These are phyloP conservation scores for Darksidea phi DNA, from an alignment of 495 filamentous ascomycete genomes.

Conservation along the genomic window DNA sequence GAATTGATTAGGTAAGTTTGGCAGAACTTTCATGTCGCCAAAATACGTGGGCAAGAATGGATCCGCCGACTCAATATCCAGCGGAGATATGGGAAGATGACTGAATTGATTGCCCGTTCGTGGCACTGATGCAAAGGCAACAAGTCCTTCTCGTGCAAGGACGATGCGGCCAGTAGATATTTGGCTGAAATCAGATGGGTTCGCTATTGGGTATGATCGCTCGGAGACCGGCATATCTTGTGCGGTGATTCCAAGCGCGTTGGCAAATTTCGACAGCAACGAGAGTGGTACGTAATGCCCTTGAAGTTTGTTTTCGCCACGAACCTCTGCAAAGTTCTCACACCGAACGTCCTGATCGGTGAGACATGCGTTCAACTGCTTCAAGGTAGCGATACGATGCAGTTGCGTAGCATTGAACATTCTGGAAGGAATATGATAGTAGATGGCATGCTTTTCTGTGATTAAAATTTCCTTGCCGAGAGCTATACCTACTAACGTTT, in stretches of 20 bases:
- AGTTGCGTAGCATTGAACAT: constrained; percentile 8
- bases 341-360: background rate
- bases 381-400: background rate
- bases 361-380: background rate
- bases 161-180: background rate
- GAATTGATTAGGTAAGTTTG: background rate
- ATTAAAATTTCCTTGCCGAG: background rate
- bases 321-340: constrained; percentile 11
- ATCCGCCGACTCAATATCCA: background rate
- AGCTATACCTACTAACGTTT: background rate
- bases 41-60: constrained; percentile 7
- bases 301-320: constrained; percentile 5
- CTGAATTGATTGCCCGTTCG: constrained; percentile 1
- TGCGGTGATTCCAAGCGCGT: background rate
- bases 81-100: background rate
- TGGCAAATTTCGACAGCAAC: background rate
- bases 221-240: background rate
- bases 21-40: constrained; percentile 4
- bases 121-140: constrained; percentile 3
- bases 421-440: constrained; percentile 3
- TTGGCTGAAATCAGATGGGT: constrained; percentile 6
- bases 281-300: constrained; percentile 1
- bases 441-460: background rate
- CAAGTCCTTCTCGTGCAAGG: background rate
- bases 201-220: background rate